A percentile compares a stretch with the other conserved stretches of the same genome.
Conservation (phyloP, 148 eudicot species). For the Fagopyrum tataricum region DNA sequence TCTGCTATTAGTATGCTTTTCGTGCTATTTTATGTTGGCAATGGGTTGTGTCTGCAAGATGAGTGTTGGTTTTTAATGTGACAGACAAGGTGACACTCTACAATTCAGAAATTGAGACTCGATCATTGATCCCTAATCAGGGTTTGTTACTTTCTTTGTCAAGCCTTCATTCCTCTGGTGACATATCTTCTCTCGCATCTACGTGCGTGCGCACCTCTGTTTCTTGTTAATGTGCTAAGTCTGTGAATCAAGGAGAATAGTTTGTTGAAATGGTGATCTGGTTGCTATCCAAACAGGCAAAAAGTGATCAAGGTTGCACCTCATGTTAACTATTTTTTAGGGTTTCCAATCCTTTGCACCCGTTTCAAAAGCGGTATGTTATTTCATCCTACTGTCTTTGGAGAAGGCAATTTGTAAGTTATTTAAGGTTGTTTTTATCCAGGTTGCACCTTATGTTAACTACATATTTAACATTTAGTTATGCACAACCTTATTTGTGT, state of each 20-base stretch:
- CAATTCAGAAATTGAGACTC: slow-evolving; percentile 49
- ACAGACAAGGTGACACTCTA: slow-evolving; percentile 76
- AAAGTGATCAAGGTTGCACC: too few relatives aligned
- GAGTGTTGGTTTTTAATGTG: slow-evolving; percentile 25
- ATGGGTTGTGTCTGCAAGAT: neutral
- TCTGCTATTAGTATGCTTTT: neutral
- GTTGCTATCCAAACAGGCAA: too few relatives aligned
- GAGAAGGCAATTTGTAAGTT: too few relatives aligned
- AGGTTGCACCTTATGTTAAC: too few relatives aligned
- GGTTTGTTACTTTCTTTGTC: slow-evolving; percentile 35
- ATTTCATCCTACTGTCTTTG: too few relatives aligned
- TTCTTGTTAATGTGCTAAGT: neutral
- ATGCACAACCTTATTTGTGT: too few relatives aligned
- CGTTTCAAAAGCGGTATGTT: too few relatives aligned
- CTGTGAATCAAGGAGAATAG: neutral
- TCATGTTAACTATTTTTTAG: too few relatives aligned
- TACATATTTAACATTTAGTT: too few relatives aligned
- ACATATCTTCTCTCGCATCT: neutral
- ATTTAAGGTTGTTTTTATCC: too few relatives aligned
- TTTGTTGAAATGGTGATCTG: too few relatives aligned
- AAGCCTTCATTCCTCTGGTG: slow-evolving; percentile 4
- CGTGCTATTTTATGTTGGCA: neutral
- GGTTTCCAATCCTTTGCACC: too few relatives aligned
- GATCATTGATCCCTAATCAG: slow-evolving; percentile 65
- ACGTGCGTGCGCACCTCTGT: neutral